Conservation (phyloP, 805 yeast genomes). For the Hanseniaspora singularis region DNA sequence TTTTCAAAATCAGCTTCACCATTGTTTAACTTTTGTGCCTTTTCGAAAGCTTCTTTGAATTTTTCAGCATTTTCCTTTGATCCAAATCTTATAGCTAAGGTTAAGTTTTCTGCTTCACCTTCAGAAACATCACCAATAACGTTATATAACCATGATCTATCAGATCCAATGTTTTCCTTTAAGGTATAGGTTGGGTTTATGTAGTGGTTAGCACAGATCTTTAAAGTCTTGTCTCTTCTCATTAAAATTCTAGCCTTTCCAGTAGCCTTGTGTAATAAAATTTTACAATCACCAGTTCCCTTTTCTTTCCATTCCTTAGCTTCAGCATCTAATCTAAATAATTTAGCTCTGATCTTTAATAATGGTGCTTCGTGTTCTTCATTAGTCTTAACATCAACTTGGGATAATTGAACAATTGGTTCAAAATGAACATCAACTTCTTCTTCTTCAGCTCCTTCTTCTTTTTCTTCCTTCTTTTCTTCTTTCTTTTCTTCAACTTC, state of each 20-base stretch:
- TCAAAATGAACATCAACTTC: conserved; percentile 80
- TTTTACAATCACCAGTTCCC: conserved; percentile 97
- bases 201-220: conserved; percentile 95
- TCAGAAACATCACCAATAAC: conserved; percentile 92
- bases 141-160: conserved; percentile 95
- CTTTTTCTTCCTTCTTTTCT: conserved; percentile 4
- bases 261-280: conserved; percentile 74
- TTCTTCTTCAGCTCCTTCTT: conserved; percentile 24
- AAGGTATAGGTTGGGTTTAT: conserved; percentile 70
- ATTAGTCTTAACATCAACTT: conserved; percentile 91
- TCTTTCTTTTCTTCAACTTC: conserved; percentile 22
- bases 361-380: conserved; percentile 80
- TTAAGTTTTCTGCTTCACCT: conserved; percentile 90
- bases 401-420: conserved; percentile 88
- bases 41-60: conserved; percentile 84
- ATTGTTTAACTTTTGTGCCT: conserved; percentile 64
- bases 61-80: conserved; percentile 86
- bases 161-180: conserved; percentile 90
- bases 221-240: conserved; percentile 98
- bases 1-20: conserved; percentile 19
- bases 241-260: conserved; percentile 80
- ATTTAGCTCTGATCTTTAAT: conserved; percentile 84
- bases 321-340: conserved; percentile 79
- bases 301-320: conserved; percentile 96
- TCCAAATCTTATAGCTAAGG: conserved; percentile 92